Base-by-base conservation (phyloP, 2,329 filamentous ascomycete species). In the Fusarium nematophilum region DNA sequence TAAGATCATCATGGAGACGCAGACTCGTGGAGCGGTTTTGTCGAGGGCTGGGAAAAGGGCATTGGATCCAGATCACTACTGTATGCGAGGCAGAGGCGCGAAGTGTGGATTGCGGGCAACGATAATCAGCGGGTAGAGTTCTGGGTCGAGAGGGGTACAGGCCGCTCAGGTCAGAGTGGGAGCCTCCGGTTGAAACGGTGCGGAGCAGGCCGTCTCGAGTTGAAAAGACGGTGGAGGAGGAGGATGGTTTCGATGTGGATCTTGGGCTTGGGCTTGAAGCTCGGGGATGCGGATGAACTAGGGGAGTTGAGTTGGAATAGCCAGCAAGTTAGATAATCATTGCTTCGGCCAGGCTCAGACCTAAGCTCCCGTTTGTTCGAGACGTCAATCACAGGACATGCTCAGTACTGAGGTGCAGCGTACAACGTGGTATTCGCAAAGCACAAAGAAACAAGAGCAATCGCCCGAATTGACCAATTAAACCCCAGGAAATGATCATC, bases 201-300 rank as follows among this genome's bases (percentile, higher is more conserved):
- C 37, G 25, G 43, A 54, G 47, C 17, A 40, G 10, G 18, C 6
- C 25, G 47, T 59, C 47, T 59, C 47, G 47, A 25, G 33, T 62
- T 55, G 18, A 62, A 62, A 62, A 62, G 59, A 62, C 59, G 59
- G 59, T 62, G 59, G 58, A 62, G 43, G 59, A 43, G 8, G n/a
- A n/a, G n/a, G n/a, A 44, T 14, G 14, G 48, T 43, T 62, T 50
- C 23, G 27, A 54, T 27, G 36, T 62, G 53, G 52, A 58, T 43
- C 53, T n/a, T n/a, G n/a, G n/a, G n/a, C n/a, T n/a, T n/a, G 29
- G 25, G 14, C n/a, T 43, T 11, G 51, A 50, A 25, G 23, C 14
- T 44, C 43, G 36, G 46, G 25, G 48, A 36, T n/a, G 44, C 49
- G 49, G 40, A 39, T 38, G 43, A 39, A 46, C 23, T 23, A 44